Percentiles rank a stretch among this genome's conserved stretches.
Conservation (phyloP, 2,329 filamentous ascomycete species). For the Magnaporthales sp. region DNA sequence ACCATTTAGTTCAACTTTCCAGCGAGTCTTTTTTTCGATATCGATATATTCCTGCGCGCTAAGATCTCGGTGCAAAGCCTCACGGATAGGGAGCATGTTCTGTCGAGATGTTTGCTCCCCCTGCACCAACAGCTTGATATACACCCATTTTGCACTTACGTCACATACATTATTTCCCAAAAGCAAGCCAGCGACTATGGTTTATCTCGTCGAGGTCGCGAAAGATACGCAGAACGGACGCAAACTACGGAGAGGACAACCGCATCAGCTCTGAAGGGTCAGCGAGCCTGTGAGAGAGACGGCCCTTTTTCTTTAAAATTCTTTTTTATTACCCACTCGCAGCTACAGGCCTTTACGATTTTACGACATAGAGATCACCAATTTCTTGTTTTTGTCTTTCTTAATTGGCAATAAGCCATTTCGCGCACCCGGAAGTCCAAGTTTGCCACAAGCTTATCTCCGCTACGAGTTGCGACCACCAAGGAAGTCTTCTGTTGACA, state of each 20-base stretch:
- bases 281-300: neutral
- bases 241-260: neutral
- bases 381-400: neutral
- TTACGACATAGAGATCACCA: slow-evolving; percentile 4
- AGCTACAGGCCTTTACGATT: slow-evolving; percentile 2
- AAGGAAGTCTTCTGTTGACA: neutral
- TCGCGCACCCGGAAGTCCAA: neutral
- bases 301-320: neutral
- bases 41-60: neutral
- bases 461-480: neutral
- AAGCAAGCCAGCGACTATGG: neutral
- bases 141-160: neutral
- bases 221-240: neutral
- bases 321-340: neutral
- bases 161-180: neutral
- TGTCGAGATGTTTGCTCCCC: neutral
- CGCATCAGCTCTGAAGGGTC: neutral
- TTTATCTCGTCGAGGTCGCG: neutral
- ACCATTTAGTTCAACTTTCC: slow-evolving; percentile 1
- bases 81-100: neutral
- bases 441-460: neutral
- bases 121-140: neutral
- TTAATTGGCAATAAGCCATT: neutral
- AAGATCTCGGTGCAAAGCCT: slow-evolving; percentile 1
- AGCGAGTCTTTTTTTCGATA: neutral